These are phyloP conservation scores for Ascochyta clinopodiicola DNA, from an alignment of 2,329 filamentous ascomycete species.

Conservation along the genomic window DNA sequence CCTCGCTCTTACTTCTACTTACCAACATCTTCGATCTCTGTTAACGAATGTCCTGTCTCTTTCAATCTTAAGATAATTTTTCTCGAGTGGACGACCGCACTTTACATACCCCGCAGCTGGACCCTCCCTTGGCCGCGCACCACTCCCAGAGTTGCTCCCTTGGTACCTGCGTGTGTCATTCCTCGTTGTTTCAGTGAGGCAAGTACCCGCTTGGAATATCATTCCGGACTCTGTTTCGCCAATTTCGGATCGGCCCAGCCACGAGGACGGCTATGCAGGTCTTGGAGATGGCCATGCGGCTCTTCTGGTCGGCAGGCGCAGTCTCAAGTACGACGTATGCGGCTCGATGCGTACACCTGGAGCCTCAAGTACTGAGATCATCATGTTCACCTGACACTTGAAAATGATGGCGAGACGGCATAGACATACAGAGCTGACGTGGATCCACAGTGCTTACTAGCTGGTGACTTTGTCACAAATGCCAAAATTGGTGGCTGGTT, in stretches of 20 bases:
- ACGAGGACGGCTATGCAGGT: slow-evolving; percentile 16
- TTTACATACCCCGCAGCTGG: slow-evolving; percentile 12
- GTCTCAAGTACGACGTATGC: slow-evolving; percentile 10
- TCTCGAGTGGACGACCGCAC: slow-evolving; percentile 1
- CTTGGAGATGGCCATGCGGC: slow-evolving; percentile 11
- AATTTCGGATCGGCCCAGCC: slow-evolving; percentile 10
- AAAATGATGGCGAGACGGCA: background rate
- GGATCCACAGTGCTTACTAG: slow-evolving; percentile 2
- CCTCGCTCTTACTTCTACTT: background rate
- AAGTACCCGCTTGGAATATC: slow-evolving; percentile 15
- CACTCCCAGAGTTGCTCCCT: slow-evolving; percentile 11
- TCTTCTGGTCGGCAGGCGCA: slow-evolving; percentile 2
- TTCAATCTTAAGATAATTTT: slow-evolving; percentile 2
- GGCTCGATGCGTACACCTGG: slow-evolving; percentile 12
- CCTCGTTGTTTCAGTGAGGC: slow-evolving; percentile 14
- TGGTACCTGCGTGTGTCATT: slow-evolving; percentile 22
- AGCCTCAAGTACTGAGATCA: background rate
- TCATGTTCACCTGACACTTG: background rate
- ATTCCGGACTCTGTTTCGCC: slow-evolving; percentile 20
- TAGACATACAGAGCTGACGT: background rate
- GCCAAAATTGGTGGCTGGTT: slow-evolving; percentile 15
- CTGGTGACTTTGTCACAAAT: slow-evolving; percentile 12
- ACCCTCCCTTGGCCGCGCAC: slow-evolving; percentile 19
- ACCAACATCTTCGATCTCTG: slow-evolving; percentile 17
- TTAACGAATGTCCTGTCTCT: slow-evolving; percentile 6